Base-by-base conservation (phyloP, 345 rosid genomes). In the Syzygium grande region DNA sequence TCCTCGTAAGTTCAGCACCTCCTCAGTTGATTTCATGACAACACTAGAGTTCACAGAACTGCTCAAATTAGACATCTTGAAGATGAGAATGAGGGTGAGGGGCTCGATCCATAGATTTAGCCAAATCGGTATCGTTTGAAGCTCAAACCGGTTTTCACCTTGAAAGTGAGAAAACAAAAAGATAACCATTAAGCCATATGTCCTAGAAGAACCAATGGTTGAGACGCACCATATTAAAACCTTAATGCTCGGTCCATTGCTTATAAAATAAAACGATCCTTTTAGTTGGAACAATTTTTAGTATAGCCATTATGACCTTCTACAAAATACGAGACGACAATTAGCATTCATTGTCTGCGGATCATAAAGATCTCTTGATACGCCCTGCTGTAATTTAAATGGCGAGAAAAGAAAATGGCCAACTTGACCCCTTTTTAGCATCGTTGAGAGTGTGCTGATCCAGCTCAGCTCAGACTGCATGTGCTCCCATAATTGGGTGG, bases 211-310 rank as follows among this genome's bases (percentile, higher is more conserved):
- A 43, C 46, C n/a, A 11, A 56, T 56, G n/a, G 61, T 56, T 0
- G 1, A 56, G 61, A 9, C n/a, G 4, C n/a, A 56, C 6, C 61
- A 56, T 23, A 23, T 23, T 56, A 23, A 23, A 56, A 23, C 61
- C 4, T 56, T 9, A 56, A 56, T 56, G 61, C 4, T 56, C 0
- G 6, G 61, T 56, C 61, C 13, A 56, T 56, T 23, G n/a, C 6
- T 0, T 1, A 56, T 56, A 56, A 59, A 0, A 11, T 27, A 12
- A 9, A 5, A 12, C 0, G 8, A 27, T 59, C 30, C 16, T 25
- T 59, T 59, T 27, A 12, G 68, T 61, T n/a, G 73, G 9, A 6
- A 61, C 4, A 14, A 4, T 61, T 13, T 61, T n/a, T n/a, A 61
- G 34, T n/a, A 13, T n/a, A 61, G 34, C 19, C 34, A n/a, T 61